These are phyloP conservation scores for Mycena olivaceomarginata DNA, from an alignment of 768 basidiomycete genomes.

Conservation along the genomic window DNA sequence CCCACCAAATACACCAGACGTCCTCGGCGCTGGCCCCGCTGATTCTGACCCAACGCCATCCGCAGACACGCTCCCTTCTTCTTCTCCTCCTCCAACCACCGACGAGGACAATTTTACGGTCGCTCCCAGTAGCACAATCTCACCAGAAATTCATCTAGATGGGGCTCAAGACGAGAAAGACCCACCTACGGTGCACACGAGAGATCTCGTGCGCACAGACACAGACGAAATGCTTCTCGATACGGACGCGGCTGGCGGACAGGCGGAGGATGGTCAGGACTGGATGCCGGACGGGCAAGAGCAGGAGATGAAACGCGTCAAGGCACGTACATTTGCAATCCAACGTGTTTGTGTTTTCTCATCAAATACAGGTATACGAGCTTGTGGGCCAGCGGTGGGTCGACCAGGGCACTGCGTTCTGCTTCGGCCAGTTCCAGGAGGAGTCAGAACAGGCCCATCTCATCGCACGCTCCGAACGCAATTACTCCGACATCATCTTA, in stretches of 20 bases:
- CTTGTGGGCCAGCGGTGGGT: slow-evolving; percentile 94
- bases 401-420: slow-evolving; percentile 98
- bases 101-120: slow-evolving; percentile 40
- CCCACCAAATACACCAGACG: slow-evolving; percentile 35
- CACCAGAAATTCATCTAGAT: slow-evolving; percentile 18
- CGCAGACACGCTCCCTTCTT: slow-evolving; percentile 52
- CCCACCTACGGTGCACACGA: slow-evolving; percentile 57
- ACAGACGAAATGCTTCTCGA: slow-evolving; percentile 66
- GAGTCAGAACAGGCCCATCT: slow-evolving; percentile 87
- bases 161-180: slow-evolving; percentile 55
- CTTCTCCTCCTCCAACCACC: slow-evolving; percentile 37
- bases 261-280: slow-evolving; percentile 75
- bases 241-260: slow-evolving; percentile 57
- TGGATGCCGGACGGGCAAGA: slow-evolving; percentile 76
- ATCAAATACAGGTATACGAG: slow-evolving; percentile 87
- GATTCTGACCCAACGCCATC: slow-evolving; percentile 46
- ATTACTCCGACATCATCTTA: slow-evolving; percentile 83
- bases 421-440: slow-evolving; percentile 91
- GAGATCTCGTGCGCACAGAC: slow-evolving; percentile 63
- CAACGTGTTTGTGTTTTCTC: slow-evolving; percentile 46
- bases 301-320: slow-evolving; percentile 91
- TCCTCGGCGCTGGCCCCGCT: slow-evolving; percentile 51
- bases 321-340: slow-evolving; percentile 67
- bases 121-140: slow-evolving; percentile 43
- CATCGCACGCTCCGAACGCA: slow-evolving; percentile 88